These are phyloP conservation scores for Cordia subcordata DNA, from an alignment of 257 asterid genomes.

Conservation along the genomic window DNA sequence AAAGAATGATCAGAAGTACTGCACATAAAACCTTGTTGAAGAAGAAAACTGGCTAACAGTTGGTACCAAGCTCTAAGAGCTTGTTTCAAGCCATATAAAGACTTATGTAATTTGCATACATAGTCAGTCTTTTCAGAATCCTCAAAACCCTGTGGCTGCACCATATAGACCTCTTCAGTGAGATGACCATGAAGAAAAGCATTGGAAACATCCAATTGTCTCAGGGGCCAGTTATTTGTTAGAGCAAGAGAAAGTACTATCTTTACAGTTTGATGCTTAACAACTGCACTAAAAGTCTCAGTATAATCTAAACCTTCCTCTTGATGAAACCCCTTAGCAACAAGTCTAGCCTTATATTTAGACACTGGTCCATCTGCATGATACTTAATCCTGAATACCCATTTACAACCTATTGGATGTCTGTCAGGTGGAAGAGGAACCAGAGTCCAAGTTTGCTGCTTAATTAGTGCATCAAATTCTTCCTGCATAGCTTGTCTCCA, in stretches of 20 bases:
- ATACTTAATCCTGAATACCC: neutral
- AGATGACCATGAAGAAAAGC: no score
- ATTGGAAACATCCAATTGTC: no score
- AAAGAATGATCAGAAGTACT: neutral
- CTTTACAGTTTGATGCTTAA: neutral
- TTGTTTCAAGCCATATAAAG: neutral
- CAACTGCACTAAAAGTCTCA: neutral
- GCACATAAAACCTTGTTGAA: neutral
- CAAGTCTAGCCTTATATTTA: neutral
- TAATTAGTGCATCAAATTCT: neutral
- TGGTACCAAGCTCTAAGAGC: neutral
- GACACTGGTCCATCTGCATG: neutral
- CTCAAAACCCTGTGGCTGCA: no score
- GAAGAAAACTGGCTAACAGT: neutral
- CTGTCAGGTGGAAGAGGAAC: neutral
- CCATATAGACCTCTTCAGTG: no score
- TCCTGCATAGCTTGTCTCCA: neutral
- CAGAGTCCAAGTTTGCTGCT: neutral
- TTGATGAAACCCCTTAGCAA: no score
- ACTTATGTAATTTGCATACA: no score
- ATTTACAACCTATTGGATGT: neutral
- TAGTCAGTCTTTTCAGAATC: no score
- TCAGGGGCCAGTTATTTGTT: no score
- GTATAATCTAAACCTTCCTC: neutral
- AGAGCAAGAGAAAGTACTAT: no score